Base-by-base conservation (phyloP, 2,329 filamentous ascomycete species). In the Reticulascus tulasneorum region DNA sequence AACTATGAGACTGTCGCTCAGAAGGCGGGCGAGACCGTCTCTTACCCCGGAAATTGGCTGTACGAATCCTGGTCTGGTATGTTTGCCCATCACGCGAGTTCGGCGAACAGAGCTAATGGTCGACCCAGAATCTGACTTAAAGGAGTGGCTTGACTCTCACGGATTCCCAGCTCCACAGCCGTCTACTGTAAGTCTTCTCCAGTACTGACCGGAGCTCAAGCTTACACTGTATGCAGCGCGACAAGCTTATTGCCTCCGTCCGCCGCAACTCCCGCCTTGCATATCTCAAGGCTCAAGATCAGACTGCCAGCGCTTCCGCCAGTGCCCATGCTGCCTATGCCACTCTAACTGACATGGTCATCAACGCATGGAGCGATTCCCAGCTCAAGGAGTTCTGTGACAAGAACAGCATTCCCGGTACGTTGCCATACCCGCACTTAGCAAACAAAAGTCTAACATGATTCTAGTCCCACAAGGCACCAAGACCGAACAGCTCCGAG, bases 41-140 rank as follows among this genome's bases (percentile, higher is more conserved):
- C 79, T n/a, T 97, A 97, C 56, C 93, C 93, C 22, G 93, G 93
- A 24, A 80, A 96, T 66, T 97, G 93, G 93, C 69, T 97, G 27
- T 98, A 96, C 58, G 75, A 82, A 42, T 73, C 83, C 7, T 98
- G 93, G 93, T 83, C 86, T 34, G 66, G 59, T 61, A 38, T 6
- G 55, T 47, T 8, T 2, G 1, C 3, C n/a, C 6, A 3, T 8
- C 2, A 5, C 5, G n/a, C 17, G 9, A n/a, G n/a, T n/a, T n/a
- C n/a, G n/a, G n/a, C n/a, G n/a, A n/a, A n/a, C n/a, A n/a, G n/a
- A n/a, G 7, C 2, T 10, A 4, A 9, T 11, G 12, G 16, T 16
- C 20, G 21, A 24, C 11, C 21, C 27, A 59, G 86, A 95, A 47
- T 96, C 90, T 47, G 91, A 96, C 32, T 68, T 95, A 45, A 97